Base-by-base conservation (phyloP, 1,284 basidiomycete genomes). In the Ganoderma lucidum region DNA sequence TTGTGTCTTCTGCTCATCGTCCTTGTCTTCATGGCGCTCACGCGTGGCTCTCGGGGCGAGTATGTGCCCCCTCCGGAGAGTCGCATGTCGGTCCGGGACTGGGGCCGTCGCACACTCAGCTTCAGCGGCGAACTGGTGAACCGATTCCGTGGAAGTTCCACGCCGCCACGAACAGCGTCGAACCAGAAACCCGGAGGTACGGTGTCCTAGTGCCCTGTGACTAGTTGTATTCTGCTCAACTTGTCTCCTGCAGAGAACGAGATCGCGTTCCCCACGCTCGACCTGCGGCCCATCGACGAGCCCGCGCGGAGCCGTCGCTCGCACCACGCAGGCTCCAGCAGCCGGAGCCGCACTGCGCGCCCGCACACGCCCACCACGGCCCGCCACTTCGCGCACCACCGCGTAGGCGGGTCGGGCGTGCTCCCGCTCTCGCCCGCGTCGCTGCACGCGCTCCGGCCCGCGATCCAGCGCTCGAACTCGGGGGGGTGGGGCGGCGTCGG, bases 21-120 rank as follows among this genome's bases (percentile, higher is more conserved):
- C 1, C 85, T 96, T 35, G 84, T 96, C 12, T 96, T 96, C 79
- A 91, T 96, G 80, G 89, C 89, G 8, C 83, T 96, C 64, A 97
- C 96, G 2, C 88, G 95, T 8, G 94, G 94, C 0, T 93, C 92
- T 0, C 81, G 88, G 63, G 84, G 83, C 28, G 87, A 87, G 70
- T 75, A 75, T 28, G 68, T 79, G 74, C 35, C 73, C 75, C 64
- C 67, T 12, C 55, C 64, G n/a, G 68, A 65, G 48, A 70, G 68
- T 23, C 70, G 67, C 69, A 80, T 71, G 76, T 81, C 84, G 0
- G 77, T 86, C 75, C 82, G 83, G 56, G 86, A 86, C 70, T 89
- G 87, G 88, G 83, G 89, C 2, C 80, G 82, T 62, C 81, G 87
- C 15, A 85, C 87, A 71, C 76, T 90, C 35, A 89, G 85, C 68